Base-by-base conservation (phyloP, 495 filamentous ascomycete genomes). In the Parathielavia hyrcaniae region DNA sequence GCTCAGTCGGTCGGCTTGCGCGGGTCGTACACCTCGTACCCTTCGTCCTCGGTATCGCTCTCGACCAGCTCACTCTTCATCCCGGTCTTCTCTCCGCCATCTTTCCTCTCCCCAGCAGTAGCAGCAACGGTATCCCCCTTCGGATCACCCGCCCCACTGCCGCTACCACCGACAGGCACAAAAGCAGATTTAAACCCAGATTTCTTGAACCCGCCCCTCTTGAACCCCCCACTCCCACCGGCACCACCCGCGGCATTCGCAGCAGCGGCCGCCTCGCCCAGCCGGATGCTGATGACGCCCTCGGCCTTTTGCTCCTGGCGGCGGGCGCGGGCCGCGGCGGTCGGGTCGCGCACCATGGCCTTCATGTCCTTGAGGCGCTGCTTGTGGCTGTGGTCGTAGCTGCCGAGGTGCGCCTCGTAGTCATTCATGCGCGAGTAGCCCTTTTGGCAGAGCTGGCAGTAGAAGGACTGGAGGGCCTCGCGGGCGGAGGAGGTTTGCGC, bases 401-500 rank as follows among this genome's bases (percentile, higher is more conserved):
- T 85, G 58, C 76, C 75, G 26, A 87, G 79, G 65, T 88, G 85
- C 23, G 82, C 80, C 64, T 87, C 84, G 65, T 83, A 86, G 60
- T 87, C 84, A 64, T 85, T 83, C 78, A 84, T 83, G 53, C 85
- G 84, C 14, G 74, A 75, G 71, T 88, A 88, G 61, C 84, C 83
- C 72, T 88, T 86, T 41, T 77, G 73, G 66, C 85, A 88, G 55
- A 88, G 73, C 43, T 85, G 78, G 74, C 86, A 98, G 72, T 88
- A 90, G 75, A 98, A 96, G 30, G 89, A 83, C 62, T 87, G 88
- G n/a, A 87, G 78, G 6, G 92, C 92, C 64, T 90, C 89, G 38
- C 89, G 85, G 1, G 92, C 92, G 38, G 86, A 89, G 60, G 91
- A 86, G 4, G 92, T 96, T 74, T 91, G 73, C 44, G 77, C 76